Evolutionary conservation across 192 early-diverging fungal species (phyloP).

Genomic region (Glomus cerebriforme): DNA sequence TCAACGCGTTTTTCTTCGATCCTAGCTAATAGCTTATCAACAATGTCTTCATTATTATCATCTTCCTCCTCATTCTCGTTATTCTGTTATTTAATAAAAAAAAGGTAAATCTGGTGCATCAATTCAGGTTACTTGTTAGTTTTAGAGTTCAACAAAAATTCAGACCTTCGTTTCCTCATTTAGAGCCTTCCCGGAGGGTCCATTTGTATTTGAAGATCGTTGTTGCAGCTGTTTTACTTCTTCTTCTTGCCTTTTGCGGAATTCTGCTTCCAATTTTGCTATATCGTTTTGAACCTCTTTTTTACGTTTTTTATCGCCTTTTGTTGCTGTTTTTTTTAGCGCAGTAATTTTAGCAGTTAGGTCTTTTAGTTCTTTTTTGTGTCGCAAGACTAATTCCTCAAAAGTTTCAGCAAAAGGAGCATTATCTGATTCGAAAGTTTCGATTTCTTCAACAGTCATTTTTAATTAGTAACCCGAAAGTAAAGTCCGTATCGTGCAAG

Average conservation of each 20-base stretch:
- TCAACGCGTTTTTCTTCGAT: neutral
- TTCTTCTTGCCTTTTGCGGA: constrained; percentile 59
- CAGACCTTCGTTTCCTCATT: neutral
- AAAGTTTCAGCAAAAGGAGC: constrained; percentile 40
- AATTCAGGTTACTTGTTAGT: neutral
- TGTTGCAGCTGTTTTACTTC: neutral
- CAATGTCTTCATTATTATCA: neutral
- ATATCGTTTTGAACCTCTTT: constrained; percentile 70
- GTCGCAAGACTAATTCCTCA: constrained; percentile 72
- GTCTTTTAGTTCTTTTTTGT: constrained; percentile 77
- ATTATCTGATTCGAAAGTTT: too few relatives aligned
- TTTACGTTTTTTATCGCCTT: constrained; percentile 90
- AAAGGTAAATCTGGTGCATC: neutral
- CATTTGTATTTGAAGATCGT: neutral
- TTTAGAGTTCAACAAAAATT: neutral
- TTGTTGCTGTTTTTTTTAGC: constrained; percentile 76
- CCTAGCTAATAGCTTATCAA: neutral
- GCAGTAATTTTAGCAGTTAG: constrained; percentile 66
- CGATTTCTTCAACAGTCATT: too few relatives aligned
- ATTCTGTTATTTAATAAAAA: neutral
- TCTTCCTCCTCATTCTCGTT: neutral
- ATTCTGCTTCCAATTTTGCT: constrained; percentile 63
- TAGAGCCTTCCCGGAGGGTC: neutral
- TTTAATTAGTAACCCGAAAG: too few relatives aligned
- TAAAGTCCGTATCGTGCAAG: too few relatives aligned